phyloP scores from a whole-genome alignment of 352 stramenopile species.

The Ochromonadaceae sp. region DNA sequence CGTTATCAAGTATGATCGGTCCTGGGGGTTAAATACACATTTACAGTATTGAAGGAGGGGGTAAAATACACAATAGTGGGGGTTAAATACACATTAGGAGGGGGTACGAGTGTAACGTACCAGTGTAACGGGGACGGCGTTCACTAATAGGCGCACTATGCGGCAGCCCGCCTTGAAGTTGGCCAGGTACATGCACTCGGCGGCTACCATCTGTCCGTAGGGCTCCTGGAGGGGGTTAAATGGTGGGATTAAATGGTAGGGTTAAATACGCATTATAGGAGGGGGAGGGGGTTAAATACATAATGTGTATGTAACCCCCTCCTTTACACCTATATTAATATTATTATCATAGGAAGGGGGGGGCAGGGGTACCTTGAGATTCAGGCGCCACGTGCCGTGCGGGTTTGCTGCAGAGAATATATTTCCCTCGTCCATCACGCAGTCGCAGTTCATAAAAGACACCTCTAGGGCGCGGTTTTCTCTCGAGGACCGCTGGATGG shows the following conservation, averaged over 20 bases:
- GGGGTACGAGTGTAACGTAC: too few species aligned
- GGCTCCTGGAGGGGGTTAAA: slow-evolving; percentile 6
- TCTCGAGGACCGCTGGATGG: neutral
- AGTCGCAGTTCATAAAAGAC: slow-evolving; percentile 15
- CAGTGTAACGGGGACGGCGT: neutral
- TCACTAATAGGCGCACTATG: neutral
- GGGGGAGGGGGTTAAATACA: too few species aligned
- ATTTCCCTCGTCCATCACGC: neutral
- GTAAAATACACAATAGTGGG: too few species aligned
- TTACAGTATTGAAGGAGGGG: too few species aligned
- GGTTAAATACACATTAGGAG: too few species aligned
- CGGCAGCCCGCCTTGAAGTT: slow-evolving; percentile 7
- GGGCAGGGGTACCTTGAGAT: too few species aligned
- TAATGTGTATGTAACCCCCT: too few species aligned
- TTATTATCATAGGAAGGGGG: too few species aligned
- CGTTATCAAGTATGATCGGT: neutral
- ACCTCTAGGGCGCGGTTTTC: neutral
- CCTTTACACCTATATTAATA: too few species aligned
- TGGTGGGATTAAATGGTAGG: too few species aligned
- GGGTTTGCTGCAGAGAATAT: slow-evolving; percentile 12
- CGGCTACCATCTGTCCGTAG: slow-evolving; percentile 16
- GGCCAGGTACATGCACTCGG: slow-evolving; percentile 13
- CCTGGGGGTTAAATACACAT: too few species aligned
- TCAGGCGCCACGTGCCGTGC: neutral
- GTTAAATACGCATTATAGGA: too few species aligned